Percentiles rank a stretch among this genome's conserved stretches.
Conservation (phyloP, 176 grass and related monocot species). For the Carex cristatella region DNA sequence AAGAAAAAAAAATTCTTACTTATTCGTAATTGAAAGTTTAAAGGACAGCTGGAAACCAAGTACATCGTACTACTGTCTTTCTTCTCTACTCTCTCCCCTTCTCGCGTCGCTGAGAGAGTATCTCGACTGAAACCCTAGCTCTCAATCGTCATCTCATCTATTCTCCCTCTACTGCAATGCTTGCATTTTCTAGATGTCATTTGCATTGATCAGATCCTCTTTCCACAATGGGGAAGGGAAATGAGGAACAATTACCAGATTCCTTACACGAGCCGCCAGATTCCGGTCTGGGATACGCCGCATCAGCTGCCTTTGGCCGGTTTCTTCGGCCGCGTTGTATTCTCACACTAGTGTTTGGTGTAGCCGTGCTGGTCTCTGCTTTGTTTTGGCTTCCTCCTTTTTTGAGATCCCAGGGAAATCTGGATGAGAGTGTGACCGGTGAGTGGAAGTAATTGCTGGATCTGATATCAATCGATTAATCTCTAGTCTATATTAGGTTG, state of each 20-base stretch:
- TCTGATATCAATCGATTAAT: not conserved
- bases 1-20: not conserved
- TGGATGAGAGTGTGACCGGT: conserved; percentile 30
- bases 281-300: not conserved
- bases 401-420: not conserved
- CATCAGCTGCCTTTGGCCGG: not conserved
- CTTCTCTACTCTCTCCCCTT: not conserved
- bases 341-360: conserved; percentile 22
- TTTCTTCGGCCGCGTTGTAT: conserved; percentile 26
- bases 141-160: not conserved
- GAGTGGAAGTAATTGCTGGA: conserved; percentile 20
- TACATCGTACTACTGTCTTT: conserved; percentile 15
- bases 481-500: not conserved
- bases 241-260: conserved; percentile 10
- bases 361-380: conserved; percentile 35
- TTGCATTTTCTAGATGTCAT: conserved; percentile 1
- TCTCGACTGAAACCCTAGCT: conserved; percentile 22
- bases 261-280: conserved; percentile 1
- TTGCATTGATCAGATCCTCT: not conserved
- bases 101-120: not conserved
- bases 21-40: not conserved
- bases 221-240: conserved; percentile 23
- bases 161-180: not conserved
- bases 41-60: not conserved
- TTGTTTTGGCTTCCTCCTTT: conserved; percentile 48